These are phyloP conservation scores for Xerocomus amazonicus DNA, from an alignment of 1,284 basidiomycete species.

Conservation along the genomic window DNA sequence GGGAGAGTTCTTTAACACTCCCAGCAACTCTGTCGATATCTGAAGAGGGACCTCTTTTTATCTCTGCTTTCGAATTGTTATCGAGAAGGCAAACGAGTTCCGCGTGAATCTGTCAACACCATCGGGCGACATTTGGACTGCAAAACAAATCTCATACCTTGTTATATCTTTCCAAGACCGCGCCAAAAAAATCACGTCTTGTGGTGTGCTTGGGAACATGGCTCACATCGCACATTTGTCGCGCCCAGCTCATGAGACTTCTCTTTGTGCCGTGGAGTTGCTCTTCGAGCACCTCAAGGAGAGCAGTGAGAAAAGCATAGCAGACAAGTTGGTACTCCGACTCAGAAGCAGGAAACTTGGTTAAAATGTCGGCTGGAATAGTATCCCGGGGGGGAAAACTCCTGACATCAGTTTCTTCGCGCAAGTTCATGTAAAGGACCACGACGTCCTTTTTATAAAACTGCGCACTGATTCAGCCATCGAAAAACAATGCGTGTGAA, in stretches of 20 bases:
- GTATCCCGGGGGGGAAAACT: conserved; percentile 11
- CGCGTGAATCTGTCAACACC: neutral
- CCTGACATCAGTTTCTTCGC: neutral
- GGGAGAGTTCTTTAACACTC: too few species aligned
- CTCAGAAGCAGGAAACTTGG: neutral
- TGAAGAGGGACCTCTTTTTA: too few species aligned
- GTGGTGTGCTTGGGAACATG: neutral
- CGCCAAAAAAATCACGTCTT: neutral
- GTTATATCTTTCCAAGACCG: neutral
- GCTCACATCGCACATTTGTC: conserved; percentile 2
- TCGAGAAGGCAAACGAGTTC: too few species aligned
- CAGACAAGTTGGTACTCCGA: neutral
- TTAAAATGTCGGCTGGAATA: conserved; percentile 12
- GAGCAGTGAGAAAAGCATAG: conserved; percentile 9
- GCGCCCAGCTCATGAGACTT: neutral
- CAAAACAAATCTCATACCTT: neutral
- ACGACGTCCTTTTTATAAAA: conserved; percentile 8
- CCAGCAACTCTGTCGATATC: too few species aligned
- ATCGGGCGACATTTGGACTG: neutral
- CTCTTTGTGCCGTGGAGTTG: neutral
- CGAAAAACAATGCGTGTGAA: neutral
- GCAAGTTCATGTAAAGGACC: conserved; percentile 23
- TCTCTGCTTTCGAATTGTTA: too few species aligned
- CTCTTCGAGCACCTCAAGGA: conserved; percentile 10
- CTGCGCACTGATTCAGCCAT: too few species aligned